Conservation (phyloP, 805 yeast species). For the Cyberlindnera nakhonratchasimensis region DNA sequence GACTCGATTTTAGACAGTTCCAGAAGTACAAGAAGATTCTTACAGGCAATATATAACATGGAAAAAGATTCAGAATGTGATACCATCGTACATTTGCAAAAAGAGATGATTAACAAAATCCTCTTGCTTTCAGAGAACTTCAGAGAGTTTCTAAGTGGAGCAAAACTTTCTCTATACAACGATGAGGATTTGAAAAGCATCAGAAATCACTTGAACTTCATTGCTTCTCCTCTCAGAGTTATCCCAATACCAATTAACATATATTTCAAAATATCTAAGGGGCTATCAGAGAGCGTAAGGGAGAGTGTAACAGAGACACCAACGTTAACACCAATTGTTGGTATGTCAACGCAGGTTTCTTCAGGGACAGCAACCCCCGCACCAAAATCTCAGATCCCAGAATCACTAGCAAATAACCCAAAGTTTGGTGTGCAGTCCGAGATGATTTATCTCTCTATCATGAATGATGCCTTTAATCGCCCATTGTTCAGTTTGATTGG, state of each 20-base stretch:
- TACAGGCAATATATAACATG: conserved; percentile 14
- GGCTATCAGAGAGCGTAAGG: neutral
- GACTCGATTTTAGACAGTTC: conserved; percentile 27
- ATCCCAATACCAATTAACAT: conserved; percentile 32
- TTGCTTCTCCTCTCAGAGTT: conserved; percentile 38
- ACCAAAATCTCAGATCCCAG: conserved; percentile 28
- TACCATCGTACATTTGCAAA: conserved; percentile 24
- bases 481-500: conserved; percentile 29
- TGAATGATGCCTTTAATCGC: conserved; percentile 32
- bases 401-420: conserved; percentile 4
- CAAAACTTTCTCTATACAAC: conserved; percentile 35
- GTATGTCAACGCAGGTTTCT: conserved; percentile 1
- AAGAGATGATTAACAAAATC: conserved; percentile 31
- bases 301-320: conserved; percentile 5
- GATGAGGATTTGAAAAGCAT: conserved; percentile 32
- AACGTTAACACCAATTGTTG: conserved; percentile 1
- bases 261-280: conserved; percentile 4
- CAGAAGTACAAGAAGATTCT: conserved; percentile 25
- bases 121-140: conserved; percentile 37
- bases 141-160: conserved; percentile 42
- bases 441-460: conserved; percentile 28
- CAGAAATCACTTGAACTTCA: conserved; percentile 41
- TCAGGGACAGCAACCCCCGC: conserved; percentile 34
- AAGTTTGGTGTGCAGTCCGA: conserved; percentile 7
- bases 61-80: conserved; percentile 16